Evolutionary conservation across 2,329 filamentous ascomycete genomes (phyloP).

Genomic region (Fusarium coicis): DNA sequence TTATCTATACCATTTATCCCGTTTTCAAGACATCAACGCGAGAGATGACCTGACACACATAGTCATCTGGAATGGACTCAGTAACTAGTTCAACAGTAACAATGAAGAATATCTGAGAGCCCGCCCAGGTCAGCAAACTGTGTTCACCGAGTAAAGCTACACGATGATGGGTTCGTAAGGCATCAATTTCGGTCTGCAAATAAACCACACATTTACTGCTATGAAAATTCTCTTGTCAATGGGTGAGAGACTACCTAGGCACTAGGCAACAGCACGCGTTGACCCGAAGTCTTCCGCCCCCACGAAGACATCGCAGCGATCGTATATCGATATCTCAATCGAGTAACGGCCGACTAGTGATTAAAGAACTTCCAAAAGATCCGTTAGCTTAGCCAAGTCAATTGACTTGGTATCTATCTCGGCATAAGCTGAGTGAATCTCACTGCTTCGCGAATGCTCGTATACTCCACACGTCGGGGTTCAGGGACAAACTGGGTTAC

Average conservation of each 20-base stretch:
- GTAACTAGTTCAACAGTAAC: conserved; percentile 78
- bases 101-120: conserved; percentile 76
- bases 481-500: not conserved
- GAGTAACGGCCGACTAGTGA: not conserved
- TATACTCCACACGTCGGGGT: not conserved
- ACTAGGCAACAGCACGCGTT: not conserved
- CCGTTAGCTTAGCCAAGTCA: not conserved
- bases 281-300: not conserved
- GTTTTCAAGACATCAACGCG: accelerated
- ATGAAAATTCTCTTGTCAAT: accelerated
- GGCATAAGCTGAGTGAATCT: not conserved
- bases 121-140: conserved; percentile 78
- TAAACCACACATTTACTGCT: not conserved
- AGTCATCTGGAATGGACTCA: conserved; percentile 58
- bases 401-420: not conserved
- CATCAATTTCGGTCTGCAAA: not conserved
- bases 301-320: not conserved
- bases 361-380: not conserved
- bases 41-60: no score
- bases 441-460: not conserved
- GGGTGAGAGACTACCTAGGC: no score
- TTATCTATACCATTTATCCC: accelerated
- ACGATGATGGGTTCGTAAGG: no score
- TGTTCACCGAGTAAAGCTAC: conserved; percentile 69
- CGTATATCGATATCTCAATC: not conserved